phyloP scores from a whole-genome alignment of 441 rosid genomes.

The Gossypium trilobum region DNA sequence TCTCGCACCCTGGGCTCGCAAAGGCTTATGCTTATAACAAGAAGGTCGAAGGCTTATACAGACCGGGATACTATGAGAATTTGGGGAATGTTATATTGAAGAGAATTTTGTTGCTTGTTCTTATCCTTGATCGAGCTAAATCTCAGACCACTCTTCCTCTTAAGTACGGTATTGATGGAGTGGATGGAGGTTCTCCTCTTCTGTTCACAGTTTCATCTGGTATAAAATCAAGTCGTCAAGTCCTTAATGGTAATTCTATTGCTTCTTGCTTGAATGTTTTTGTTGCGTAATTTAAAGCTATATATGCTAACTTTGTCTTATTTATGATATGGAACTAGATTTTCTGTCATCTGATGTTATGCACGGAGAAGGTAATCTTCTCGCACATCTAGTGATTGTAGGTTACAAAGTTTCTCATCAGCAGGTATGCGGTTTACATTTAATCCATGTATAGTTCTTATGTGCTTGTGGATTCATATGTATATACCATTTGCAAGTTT shows the following conservation, averaged over 20 bases:
- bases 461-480: constrained; percentile 4
- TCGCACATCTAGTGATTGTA: constrained; percentile 63
- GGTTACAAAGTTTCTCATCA: constrained; percentile 75
- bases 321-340: constrained; percentile 41
- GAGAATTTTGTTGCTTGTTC: constrained; percentile 73
- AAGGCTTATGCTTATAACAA: constrained; percentile 79
- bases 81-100: constrained; percentile 72
- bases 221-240: constrained; percentile 69
- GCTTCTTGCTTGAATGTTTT: constrained; percentile 1
- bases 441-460: constrained; percentile 6
- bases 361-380: constrained; percentile 93
- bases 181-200: constrained; percentile 88
- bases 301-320: constrained; percentile 13
- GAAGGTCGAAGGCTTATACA: constrained; percentile 81
- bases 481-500: neutral
- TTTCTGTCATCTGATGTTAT: constrained; percentile 72
- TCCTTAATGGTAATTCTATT: constrained; percentile 51
- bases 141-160: constrained; percentile 61
- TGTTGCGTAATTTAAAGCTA: neutral
- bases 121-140: constrained; percentile 77
- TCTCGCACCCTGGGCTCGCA: constrained; percentile 60
- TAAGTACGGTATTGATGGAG: constrained; percentile 81
- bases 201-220: constrained; percentile 44
- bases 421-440: constrained; percentile 49
- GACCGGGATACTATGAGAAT: constrained; percentile 85